These are phyloP conservation scores for Eleusine coracana DNA, from an alignment of 176 grass and related monocot genomes.

Conservation along the genomic window DNA sequence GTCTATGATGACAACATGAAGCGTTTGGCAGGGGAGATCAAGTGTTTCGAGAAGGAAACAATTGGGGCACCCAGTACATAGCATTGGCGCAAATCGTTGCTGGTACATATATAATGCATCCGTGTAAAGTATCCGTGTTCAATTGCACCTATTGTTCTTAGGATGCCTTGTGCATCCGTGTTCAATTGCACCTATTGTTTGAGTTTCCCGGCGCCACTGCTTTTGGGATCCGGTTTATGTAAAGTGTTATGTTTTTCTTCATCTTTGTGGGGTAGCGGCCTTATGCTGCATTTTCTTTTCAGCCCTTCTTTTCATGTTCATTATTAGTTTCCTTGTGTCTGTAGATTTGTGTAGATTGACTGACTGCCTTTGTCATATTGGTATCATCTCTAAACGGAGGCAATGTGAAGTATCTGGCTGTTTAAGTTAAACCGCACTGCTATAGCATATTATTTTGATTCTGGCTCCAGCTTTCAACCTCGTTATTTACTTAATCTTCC, in stretches of 20 bases:
- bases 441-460: background rate
- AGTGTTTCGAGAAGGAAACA: slow-evolving; percentile 58
- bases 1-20: slow-evolving; percentile 68
- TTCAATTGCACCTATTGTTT: background rate
- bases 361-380: slow-evolving; percentile 20
- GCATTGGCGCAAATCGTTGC: background rate
- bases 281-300: slow-evolving; percentile 7
- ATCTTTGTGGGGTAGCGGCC: background rate
- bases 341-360: slow-evolving; percentile 35
- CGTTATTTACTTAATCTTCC: background rate
- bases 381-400: background rate
- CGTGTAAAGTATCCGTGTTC: too few species aligned
- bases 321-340: background rate
- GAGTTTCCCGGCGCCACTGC: background rate
- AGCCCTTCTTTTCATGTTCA: background rate
- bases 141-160: background rate
- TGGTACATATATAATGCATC: slow-evolving; percentile 26
- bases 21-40: slow-evolving; percentile 50
- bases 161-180: slow-evolving; percentile 3
- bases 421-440: slow-evolving; percentile 23
- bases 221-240: slow-evolving; percentile 17
- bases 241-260: slow-evolving; percentile 17
- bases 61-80: slow-evolving; percentile 42
- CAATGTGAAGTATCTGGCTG: slow-evolving; percentile 25
- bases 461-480: background rate